Base-by-base conservation (phyloP, 1,139 yeast species). In the Magnusiomyces clavatus region DNA sequence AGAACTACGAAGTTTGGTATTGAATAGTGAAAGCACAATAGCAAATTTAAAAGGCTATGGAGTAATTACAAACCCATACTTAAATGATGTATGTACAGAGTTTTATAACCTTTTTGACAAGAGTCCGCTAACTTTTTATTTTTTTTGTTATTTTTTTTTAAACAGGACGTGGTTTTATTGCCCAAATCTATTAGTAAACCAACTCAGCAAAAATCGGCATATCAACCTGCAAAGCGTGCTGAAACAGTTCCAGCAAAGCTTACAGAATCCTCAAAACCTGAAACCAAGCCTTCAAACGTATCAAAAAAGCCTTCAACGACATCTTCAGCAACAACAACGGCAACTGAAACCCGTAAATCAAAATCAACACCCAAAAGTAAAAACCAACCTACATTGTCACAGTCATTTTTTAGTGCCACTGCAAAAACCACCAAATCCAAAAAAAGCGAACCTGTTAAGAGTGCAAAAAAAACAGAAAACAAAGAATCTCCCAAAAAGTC, bases 51-150 rank as follows among this genome's bases (percentile, higher is more conserved):
- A 43, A 6, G 39, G n/a, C 13, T 50, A 46, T 24, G 56, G 56
- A 10, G 46, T 46, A 34, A 40, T 54, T 13, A 41, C 34, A n/a
- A 51, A 52, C 45, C 50, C 53, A 14, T 36, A 50, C n/a, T 37
- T 53, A 14, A 35, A 51, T 6, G 51, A 52, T 44, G 55, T 52
- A 39, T 19, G 55, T 52, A 37, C 24, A 19, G 8, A 11, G 13
- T 47, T 35, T 45, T 17, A 19, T 39, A 20, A 14, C n/a, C 29
- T 5, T 31, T 16, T 8, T 6, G 5, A 5, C 5, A 37, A 5
- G n/a, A n/a, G 17, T n/a, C n/a, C n/a, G n/a, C n/a, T n/a, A n/a
- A n/a, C n/a, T n/a, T n/a, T n/a, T n/a, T n/a, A n/a, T n/a, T n/a
- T n/a, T n/a, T n/a, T n/a, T n/a, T n/a, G n/a, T n/a, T n/a, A n/a